Evolutionary conservation across 768 basidiomycete species (phyloP), one percentile per base, ranked within the genome.

Genomic region (Boletus rubescentipes): DNA sequence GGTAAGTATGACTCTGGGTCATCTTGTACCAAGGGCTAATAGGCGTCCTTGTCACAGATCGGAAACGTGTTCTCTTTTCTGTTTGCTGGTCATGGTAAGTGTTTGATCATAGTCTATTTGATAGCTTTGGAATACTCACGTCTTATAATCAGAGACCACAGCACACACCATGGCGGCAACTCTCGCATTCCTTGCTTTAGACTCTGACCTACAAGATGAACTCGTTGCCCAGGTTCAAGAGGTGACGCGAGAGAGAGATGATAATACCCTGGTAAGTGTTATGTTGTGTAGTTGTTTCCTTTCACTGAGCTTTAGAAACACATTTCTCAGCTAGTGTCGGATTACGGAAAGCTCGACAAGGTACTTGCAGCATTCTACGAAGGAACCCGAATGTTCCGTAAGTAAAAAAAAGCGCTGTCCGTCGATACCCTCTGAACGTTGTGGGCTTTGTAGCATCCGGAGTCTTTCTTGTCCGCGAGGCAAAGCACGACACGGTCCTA

Each of bases 11-110:
- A 42, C 12, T 31, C 16, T 18, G 11, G 18, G 8, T 14, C 14
- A 20, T 18, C 12, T 47, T 30, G 23, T 26, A 11, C 9, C 18
- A 10, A 20, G 5, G 32, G 45, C 32, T 38, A 7, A 59, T 15
- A 10, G 5, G 30, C 32, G 38, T 43, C n/a, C 11, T 29, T 29
- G 30, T 5, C 29, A 41, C n/a, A 81, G 80, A 79, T 81, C 44
- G 82, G 81, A 6, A 84, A 83, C 46, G 61, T 81, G 1, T 83
- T 75, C 56, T 58, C 76, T 11, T 70, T 81, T 61, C 67, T 86
- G 21, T 78, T 85, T 37, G 82, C 84, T 40, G 84, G 85, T 12
- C 81, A 84, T 63, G 83, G 82, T 77, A 54, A 35, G 69, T 56
- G 12, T 30, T 39, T 40, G 3, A 12, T 44, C 30, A 14, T 12